Evolutionary conservation across 2,329 filamentous ascomycete genomes (phyloP).

Genomic region (Ascochyta fabae): DNA sequence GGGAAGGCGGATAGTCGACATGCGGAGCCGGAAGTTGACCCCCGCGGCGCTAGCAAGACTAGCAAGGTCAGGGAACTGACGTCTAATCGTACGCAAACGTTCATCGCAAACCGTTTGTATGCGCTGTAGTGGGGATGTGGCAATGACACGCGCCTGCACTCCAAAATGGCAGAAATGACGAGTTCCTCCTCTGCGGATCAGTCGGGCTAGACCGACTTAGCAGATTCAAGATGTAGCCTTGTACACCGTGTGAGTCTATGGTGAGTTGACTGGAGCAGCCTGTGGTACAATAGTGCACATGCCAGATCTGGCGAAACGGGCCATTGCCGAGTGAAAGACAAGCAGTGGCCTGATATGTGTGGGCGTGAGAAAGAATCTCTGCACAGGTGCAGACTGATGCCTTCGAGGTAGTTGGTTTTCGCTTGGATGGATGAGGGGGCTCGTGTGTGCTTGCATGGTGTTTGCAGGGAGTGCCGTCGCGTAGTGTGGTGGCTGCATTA

Average conservation of each 20-base stretch:
- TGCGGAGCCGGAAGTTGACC: conserved; percentile 7
- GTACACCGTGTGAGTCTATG: neutral
- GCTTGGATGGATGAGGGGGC: conserved; percentile 7
- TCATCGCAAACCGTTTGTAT: neutral
- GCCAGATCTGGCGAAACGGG: neutral
- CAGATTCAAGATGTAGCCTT: neutral
- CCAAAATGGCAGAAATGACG: neutral
- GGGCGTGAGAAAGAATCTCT: neutral
- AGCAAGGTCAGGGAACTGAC: conserved; percentile 9
- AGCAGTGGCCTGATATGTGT: neutral
- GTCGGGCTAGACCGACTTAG: neutral
- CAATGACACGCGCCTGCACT: neutral
- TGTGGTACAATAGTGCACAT: conserved; percentile 1
- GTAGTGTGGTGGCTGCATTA: conserved; percentile 17
- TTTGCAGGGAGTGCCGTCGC: conserved; percentile 11
- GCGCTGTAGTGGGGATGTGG: conserved; percentile 1
- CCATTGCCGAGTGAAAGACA: neutral
- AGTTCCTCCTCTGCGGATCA: neutral
- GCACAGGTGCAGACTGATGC: neutral
- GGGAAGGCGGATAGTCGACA: conserved; percentile 9
- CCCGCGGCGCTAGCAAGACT: conserved; percentile 10
- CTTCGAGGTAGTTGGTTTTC: neutral
- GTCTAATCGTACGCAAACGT: conserved; percentile 5
- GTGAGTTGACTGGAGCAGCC: neutral
- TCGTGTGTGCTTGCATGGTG: conserved; percentile 6